Evolutionary conservation across 495 filamentous ascomycete genomes (phyloP).

Genomic region (Trypethelium eluteriae): DNA sequence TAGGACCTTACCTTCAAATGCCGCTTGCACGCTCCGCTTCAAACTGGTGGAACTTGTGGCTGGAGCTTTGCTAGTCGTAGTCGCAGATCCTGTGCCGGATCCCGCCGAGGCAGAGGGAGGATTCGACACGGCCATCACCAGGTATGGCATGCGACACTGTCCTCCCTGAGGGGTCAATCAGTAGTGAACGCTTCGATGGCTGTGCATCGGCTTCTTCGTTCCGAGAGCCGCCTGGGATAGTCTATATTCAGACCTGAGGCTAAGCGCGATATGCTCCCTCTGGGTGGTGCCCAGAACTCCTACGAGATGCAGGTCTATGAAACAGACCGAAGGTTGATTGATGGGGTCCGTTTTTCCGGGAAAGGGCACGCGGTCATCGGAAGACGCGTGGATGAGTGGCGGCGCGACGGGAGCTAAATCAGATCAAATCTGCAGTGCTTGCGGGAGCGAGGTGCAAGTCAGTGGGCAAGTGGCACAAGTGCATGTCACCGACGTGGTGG

Average conservation of each 20-base stretch:
- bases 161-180: neutral
- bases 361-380: neutral
- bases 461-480: neutral
- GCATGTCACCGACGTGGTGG: too few relatives aligned
- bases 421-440: neutral
- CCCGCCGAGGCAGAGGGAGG: conserved; percentile 12
- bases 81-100: neutral
- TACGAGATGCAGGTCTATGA: neutral
- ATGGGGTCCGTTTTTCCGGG: neutral
- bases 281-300: neutral
- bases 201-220: conserved; percentile 3
- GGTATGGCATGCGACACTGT: neutral
- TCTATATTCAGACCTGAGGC: neutral
- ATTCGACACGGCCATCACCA: conserved; percentile 16
- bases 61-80: conserved; percentile 12
- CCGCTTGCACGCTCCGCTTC: conserved; percentile 66
- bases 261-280: neutral
- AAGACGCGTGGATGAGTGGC: neutral
- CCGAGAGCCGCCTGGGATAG: neutral
- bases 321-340: neutral
- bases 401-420: neutral
- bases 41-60: conserved; percentile 29
- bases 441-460: neutral
- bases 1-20: conserved; percentile 66
- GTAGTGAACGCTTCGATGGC: neutral